These are phyloP conservation scores for Dothideomycetidae sp. DNA, from an alignment of 2,329 filamentous ascomycete species.

Conservation along the genomic window DNA sequence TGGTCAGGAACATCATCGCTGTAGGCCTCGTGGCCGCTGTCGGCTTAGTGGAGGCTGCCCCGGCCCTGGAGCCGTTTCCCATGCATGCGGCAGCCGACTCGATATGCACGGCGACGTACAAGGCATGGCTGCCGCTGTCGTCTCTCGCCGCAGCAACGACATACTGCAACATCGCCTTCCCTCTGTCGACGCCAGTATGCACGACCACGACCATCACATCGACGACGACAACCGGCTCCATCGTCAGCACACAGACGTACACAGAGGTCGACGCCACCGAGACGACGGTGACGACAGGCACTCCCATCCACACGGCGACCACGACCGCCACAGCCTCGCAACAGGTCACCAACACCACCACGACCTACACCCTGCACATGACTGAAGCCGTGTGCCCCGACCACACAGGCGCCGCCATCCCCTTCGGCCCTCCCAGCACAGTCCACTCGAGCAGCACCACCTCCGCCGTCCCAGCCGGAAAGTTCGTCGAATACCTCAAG, in stretches of 20 bases:
- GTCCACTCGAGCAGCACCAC: background rate
- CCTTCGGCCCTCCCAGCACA: background rate
- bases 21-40: conserved; percentile 4
- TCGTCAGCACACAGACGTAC: background rate
- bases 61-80: background rate
- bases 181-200: background rate
- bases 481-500: conserved; percentile 1
- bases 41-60: conserved; percentile 2
- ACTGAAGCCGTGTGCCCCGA: background rate
- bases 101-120: conserved; percentile 7
- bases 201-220: conserved; percentile 1
- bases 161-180: conserved; percentile 6
- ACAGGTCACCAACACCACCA: background rate
- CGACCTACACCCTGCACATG: background rate
- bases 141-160: conserved; percentile 2
- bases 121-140: conserved; percentile 8
- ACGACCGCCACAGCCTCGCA: conserved; percentile 1
- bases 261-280: background rate
- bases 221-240: background rate
- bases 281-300: background rate
- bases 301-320: background rate
- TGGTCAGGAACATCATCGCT: conserved; percentile 4
- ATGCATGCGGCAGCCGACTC: conserved; percentile 2
- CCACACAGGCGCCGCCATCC: background rate
- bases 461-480: background rate